These are phyloP conservation scores for Termitomyces sp. DNA, from an alignment of 1,284 basidiomycete genomes.

Conservation along the genomic window DNA sequence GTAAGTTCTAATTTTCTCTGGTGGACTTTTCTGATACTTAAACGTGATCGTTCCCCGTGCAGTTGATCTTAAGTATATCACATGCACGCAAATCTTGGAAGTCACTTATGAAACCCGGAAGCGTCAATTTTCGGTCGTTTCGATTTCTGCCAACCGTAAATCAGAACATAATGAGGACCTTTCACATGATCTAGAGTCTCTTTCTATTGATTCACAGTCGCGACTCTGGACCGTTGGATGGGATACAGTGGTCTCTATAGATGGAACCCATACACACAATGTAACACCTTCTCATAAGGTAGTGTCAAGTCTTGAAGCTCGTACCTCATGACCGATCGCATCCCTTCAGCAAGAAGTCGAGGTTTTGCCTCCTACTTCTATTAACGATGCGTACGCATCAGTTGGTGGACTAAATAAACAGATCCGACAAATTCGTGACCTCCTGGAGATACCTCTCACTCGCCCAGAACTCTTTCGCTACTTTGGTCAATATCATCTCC, in stretches of 20 bases:
- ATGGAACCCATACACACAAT: constrained; percentile 24
- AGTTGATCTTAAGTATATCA: constrained; percentile 77
- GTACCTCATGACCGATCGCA: constrained; percentile 16
- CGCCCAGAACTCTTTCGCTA: constrained; percentile 86
- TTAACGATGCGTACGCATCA: constrained; percentile 55
- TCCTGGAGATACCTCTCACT: constrained; percentile 93
- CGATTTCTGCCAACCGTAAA: constrained; percentile 34
- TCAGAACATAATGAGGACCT: constrained; percentile 28
- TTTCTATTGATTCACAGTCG: constrained; percentile 35
- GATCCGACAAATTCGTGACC: constrained; percentile 84
- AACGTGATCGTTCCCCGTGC: constrained; percentile 9
- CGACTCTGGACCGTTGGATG: constrained; percentile 56
- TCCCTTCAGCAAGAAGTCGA: constrained; percentile 38
- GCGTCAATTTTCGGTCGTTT: constrained; percentile 49
- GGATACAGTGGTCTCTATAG: constrained; percentile 52
- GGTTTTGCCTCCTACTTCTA: constrained; percentile 35
- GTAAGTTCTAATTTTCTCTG: constrained; percentile 30
- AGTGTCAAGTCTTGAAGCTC: constrained; percentile 2
- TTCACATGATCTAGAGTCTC: constrained; percentile 32
- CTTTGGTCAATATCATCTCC: constrained; percentile 59
- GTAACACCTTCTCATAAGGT: constrained; percentile 28
- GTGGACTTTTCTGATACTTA: neutral
- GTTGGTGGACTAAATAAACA: constrained; percentile 90
- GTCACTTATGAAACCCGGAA: constrained; percentile 57
- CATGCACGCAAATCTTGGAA: constrained; percentile 55